Evolutionary conservation across 2,329 filamentous ascomycete genomes (phyloP).

Genomic region (Pseudogymnoascus sp.): DNA sequence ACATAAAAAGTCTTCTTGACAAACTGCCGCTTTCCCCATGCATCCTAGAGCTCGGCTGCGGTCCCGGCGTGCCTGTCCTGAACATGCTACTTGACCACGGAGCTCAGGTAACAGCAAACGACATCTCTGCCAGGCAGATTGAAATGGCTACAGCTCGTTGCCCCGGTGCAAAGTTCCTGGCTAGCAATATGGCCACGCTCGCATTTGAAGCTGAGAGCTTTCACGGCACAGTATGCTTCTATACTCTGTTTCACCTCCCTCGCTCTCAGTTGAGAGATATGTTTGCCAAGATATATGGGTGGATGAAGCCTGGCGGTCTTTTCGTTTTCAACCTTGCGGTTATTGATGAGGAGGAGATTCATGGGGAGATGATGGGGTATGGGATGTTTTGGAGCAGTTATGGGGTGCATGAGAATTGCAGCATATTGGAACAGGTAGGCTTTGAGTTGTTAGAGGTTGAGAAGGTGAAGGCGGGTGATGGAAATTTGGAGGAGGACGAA

Average conservation of each 20-base stretch:
- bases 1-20: conserved; percentile 26
- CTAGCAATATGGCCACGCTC: conserved; percentile 36
- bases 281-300: conserved; percentile 29
- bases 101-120: conserved; percentile 32
- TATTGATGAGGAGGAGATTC: conserved; percentile 17
- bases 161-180: neutral
- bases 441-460: conserved; percentile 23
- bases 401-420: conserved; percentile 11
- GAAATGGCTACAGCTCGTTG: conserved; percentile 23
- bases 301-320: conserved; percentile 37
- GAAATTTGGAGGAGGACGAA: conserved; percentile 15
- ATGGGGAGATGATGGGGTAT: conserved; percentile 17
- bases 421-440: conserved; percentile 23
- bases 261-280: conserved; percentile 33
- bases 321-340: conserved; percentile 32
- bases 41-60: conserved; percentile 35
- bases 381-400: conserved; percentile 19
- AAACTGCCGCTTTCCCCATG: conserved; percentile 14
- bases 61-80: conserved; percentile 30
- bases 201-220: conserved; percentile 28
- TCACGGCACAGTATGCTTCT: conserved; percentile 35
- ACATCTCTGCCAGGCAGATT: conserved; percentile 35
- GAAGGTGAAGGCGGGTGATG: conserved; percentile 17
- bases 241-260: conserved; percentile 38
- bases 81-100: conserved; percentile 20